Conservation (phyloP, 768 basidiomycete genomes). For the Mycena leptocephala region DNA sequence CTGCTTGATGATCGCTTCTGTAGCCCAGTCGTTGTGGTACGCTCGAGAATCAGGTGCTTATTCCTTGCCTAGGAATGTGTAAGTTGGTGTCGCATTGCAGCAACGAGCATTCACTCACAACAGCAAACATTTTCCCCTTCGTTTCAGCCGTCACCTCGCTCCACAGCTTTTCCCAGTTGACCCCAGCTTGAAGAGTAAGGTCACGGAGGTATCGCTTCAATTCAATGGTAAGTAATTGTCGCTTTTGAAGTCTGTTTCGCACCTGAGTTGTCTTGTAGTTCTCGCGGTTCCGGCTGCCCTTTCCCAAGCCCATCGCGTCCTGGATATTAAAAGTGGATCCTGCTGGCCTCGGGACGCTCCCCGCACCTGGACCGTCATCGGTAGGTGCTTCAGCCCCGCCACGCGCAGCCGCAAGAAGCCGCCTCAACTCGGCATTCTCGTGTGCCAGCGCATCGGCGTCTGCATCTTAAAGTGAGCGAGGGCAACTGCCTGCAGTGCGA, state of each 20-base stretch:
- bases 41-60: not conserved
- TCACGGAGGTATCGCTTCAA: constrained; percentile 21
- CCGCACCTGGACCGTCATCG: not conserved
- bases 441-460: not conserved
- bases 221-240: not conserved
- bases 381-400: not conserved
- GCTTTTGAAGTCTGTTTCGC: not conserved
- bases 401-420: not conserved
- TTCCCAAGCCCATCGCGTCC: not conserved
- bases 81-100: not conserved
- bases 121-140: constrained; percentile 25
- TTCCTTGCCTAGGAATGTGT: not conserved
- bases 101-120: not conserved
- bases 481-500: not conserved
- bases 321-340: not conserved
- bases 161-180: constrained; percentile 34
- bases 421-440: not conserved
- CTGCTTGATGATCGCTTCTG: constrained; percentile 39
- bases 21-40: constrained; percentile 43
- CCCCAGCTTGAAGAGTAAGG: not conserved
- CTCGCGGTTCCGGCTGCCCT: not conserved
- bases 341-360: not conserved
- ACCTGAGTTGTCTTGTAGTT: not conserved
- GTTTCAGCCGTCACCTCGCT: constrained; percentile 4
- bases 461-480: not conserved